These are phyloP conservation scores for Aschersonia sp. DNA, from an alignment of 2,329 filamentous ascomycete genomes.

Conservation along the genomic window DNA sequence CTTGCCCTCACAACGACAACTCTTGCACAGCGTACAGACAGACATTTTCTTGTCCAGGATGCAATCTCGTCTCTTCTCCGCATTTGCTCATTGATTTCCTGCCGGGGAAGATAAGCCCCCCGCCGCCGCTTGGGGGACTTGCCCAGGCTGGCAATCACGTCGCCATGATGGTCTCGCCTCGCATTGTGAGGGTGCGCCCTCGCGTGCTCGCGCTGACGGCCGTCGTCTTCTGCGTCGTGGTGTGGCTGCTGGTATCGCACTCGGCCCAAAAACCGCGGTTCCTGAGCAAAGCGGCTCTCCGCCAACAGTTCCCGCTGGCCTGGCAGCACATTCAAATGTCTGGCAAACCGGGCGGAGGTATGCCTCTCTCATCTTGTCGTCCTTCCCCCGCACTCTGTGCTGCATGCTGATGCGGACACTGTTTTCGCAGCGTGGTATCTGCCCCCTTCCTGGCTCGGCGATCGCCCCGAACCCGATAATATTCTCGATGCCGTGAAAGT, in stretches of 20 bases:
- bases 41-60: neutral
- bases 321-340: constrained; percentile 9
- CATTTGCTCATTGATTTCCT: neutral
- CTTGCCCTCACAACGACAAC: neutral
- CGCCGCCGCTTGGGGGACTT: neutral
- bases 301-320: constrained; percentile 6
- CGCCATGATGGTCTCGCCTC: constrained; percentile 4
- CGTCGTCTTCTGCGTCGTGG: constrained; percentile 3
- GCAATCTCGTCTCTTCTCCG: neutral
- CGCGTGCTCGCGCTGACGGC: neutral
- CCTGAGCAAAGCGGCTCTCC: neutral
- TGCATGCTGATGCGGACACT: neutral
- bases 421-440: constrained; percentile 9
- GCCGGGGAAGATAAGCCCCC: too few relatives aligned
- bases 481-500: constrained; percentile 10
- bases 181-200: constrained; percentile 3
- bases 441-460: constrained; percentile 8
- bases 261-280: neutral
- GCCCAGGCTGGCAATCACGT: neutral
- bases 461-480: constrained; percentile 5
- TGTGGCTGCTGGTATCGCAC: constrained; percentile 2
- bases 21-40: neutral
- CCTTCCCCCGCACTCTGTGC: neutral
- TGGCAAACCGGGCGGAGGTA: constrained; percentile 8
- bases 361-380: neutral